phyloP scores from a whole-genome alignment of 1,139 yeast genomes.

The Candida sanyaensis region DNA sequence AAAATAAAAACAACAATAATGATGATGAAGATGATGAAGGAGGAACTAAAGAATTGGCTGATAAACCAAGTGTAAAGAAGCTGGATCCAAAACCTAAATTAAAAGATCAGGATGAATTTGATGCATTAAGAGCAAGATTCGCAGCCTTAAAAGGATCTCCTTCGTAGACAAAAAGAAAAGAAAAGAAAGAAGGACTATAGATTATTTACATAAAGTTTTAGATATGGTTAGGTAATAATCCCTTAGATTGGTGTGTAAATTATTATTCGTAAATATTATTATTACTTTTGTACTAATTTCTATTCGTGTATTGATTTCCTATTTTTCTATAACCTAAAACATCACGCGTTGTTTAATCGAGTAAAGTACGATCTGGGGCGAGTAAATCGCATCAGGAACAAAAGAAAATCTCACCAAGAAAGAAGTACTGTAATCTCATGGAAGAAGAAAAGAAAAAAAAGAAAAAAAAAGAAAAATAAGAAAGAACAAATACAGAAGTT shows the following conservation, averaged over 20 bases:
- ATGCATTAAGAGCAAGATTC: constrained; percentile 45
- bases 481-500: not conserved
- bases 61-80: constrained; percentile 14
- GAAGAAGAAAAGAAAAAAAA: not conserved
- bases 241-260: not conserved
- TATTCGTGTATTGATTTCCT: not conserved
- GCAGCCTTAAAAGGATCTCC: constrained; percentile 39
- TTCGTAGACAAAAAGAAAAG: not conserved
- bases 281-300: not conserved
- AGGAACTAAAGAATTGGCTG: constrained; percentile 18
- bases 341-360: not conserved
- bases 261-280: not conserved
- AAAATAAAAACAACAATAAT: constrained; percentile 16
- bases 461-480: no score
- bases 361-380: not conserved
- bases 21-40: constrained; percentile 25
- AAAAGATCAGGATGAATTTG: constrained; percentile 32
- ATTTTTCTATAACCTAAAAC: not conserved
- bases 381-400: not conserved
- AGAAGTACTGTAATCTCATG: not conserved
- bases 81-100: constrained; percentile 7
- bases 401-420: not conserved
- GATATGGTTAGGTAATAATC: no score
- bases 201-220: no score
- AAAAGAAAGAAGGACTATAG: no score